Percentiles rank a stretch among this genome's conserved stretches.
Evolutionary conservation across 345 rosid genomes (phyloP).

Genomic region (Citrus inodora): DNA sequence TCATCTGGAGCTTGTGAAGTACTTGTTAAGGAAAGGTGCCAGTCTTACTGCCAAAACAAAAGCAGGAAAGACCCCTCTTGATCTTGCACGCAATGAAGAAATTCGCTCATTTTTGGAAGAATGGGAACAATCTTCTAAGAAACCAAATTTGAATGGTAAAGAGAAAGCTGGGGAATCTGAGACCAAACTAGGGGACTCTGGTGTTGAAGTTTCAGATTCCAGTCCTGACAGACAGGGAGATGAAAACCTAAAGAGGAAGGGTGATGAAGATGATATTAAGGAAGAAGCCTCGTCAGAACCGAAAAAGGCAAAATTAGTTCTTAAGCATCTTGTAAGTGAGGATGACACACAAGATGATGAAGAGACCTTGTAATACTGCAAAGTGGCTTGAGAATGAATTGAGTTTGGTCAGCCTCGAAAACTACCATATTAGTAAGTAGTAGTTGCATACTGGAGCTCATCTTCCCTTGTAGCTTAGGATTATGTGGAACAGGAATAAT

Average conservation of each 20-base stretch:
- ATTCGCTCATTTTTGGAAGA: conserved; percentile 49
- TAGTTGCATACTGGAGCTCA: neutral
- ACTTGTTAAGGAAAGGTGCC: conserved; percentile 72
- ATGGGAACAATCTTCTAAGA: conserved; percentile 42
- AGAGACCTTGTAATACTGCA: neutral
- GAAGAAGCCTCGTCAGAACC: conserved; percentile 42
- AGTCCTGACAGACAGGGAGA: conserved; percentile 23
- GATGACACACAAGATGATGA: conserved; percentile 61
- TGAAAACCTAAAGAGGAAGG: conserved; percentile 48
- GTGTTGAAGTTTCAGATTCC: conserved; percentile 24
- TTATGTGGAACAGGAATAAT: neutral
- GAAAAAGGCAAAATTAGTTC: conserved; percentile 61
- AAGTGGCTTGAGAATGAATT: neutral
- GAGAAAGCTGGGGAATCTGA: conserved; percentile 35
- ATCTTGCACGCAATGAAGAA: conserved; percentile 65
- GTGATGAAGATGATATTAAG: conserved; percentile 22
- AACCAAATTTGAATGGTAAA: conserved; percentile 22
- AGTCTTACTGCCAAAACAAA: conserved; percentile 59
- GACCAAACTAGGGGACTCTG: conserved; percentile 22
- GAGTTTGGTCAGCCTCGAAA: neutral
- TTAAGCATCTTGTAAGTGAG: conserved; percentile 56
- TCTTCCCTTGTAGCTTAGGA: neutral
- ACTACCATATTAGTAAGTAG: neutral
- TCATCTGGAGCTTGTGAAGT: conserved; percentile 68
- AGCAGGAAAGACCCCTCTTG: conserved; percentile 75